These are phyloP conservation scores for Yarrowia deformans DNA, from an alignment of 805 yeast genomes.

Conservation along the genomic window DNA sequence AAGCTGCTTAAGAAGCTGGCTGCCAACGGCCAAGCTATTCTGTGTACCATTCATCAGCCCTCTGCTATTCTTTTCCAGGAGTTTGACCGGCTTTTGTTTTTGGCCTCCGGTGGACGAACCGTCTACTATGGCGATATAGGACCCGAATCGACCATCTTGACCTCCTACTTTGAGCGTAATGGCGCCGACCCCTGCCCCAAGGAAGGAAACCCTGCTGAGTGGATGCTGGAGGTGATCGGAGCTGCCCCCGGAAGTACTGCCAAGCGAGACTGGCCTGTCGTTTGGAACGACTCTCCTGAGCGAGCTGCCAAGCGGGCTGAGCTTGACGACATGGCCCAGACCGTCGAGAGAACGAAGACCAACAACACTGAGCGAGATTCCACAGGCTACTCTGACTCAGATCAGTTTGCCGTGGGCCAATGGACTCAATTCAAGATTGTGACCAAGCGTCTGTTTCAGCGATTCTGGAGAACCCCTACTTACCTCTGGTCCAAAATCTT, in stretches of 20 bases:
- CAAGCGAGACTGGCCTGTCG: slow-evolving; percentile 57
- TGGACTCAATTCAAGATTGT: slow-evolving; percentile 56
- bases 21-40: slow-evolving; percentile 66
- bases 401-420: slow-evolving; percentile 54
- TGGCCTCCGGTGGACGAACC: slow-evolving; percentile 74
- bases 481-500: slow-evolving; percentile 64
- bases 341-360: slow-evolving; percentile 56
- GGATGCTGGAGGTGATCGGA: slow-evolving; percentile 75
- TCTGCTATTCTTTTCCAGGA: slow-evolving; percentile 79
- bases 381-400: slow-evolving; percentile 47
- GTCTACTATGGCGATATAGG: slow-evolving; percentile 81
- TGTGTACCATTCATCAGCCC: slow-evolving; percentile 86
- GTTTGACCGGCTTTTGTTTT: slow-evolving; percentile 75
- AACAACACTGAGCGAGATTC: slow-evolving; percentile 48
- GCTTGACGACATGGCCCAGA: slow-evolving; percentile 56
- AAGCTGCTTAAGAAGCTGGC: slow-evolving; percentile 67
- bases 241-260: slow-evolving; percentile 52
- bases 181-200: slow-evolving; percentile 74
- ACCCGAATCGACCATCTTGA: slow-evolving; percentile 60
- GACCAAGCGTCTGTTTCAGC: slow-evolving; percentile 61
- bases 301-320: slow-evolving; percentile 64
- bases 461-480: slow-evolving; percentile 69
- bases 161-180: slow-evolving; percentile 58
- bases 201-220: slow-evolving; percentile 83
- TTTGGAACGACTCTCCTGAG: slow-evolving; percentile 77